These are phyloP conservation scores for Aspergillus ochraceus DNA, from an alignment of 2,329 filamentous ascomycete genomes.

Conservation along the genomic window DNA sequence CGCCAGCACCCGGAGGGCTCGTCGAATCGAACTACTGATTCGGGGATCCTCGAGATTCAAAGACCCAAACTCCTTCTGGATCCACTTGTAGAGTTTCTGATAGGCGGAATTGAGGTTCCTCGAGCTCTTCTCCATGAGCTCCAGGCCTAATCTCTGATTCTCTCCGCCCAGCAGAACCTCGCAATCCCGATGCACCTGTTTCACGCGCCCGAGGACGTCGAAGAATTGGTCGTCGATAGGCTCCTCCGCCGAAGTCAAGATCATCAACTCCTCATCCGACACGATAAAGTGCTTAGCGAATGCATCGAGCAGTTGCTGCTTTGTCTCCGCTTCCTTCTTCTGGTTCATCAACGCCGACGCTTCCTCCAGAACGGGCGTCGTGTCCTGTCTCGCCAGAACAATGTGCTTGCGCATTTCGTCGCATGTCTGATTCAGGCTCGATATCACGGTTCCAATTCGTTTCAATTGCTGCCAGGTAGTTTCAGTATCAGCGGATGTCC, in stretches of 20 bases:
- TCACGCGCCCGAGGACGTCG: constrained; percentile 70
- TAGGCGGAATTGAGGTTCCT: constrained; percentile 85
- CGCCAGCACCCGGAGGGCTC: constrained; percentile 80
- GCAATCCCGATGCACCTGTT: constrained; percentile 84
- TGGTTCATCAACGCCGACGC: constrained; percentile 71
- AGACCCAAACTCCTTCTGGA: constrained; percentile 88
- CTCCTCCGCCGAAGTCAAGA: constrained; percentile 74
- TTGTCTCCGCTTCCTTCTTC: constrained; percentile 72
- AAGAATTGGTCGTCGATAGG: constrained; percentile 88
- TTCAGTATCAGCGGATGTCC: constrained; percentile 15
- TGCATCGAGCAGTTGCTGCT: constrained; percentile 73
- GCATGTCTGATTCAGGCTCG: constrained; percentile 76
- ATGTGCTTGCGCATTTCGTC: constrained; percentile 78
- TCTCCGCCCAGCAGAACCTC: constrained; percentile 87
- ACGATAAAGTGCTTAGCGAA: constrained; percentile 84
- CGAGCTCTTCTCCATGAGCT: constrained; percentile 88
- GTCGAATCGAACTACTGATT: constrained; percentile 79
- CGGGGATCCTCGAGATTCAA: constrained; percentile 93
- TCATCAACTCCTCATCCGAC: constrained; percentile 74
- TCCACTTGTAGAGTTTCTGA: constrained; percentile 94
- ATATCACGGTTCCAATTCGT: constrained; percentile 76
- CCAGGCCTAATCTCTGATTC: constrained; percentile 81
- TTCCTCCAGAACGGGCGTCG: constrained; percentile 72
- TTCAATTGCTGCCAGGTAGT: constrained; percentile 68
- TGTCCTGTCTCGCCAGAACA: constrained; percentile 71